These are phyloP conservation scores for Aquanectria penicillioides DNA, from an alignment of 2,329 filamentous ascomycete genomes.

Conservation along the genomic window DNA sequence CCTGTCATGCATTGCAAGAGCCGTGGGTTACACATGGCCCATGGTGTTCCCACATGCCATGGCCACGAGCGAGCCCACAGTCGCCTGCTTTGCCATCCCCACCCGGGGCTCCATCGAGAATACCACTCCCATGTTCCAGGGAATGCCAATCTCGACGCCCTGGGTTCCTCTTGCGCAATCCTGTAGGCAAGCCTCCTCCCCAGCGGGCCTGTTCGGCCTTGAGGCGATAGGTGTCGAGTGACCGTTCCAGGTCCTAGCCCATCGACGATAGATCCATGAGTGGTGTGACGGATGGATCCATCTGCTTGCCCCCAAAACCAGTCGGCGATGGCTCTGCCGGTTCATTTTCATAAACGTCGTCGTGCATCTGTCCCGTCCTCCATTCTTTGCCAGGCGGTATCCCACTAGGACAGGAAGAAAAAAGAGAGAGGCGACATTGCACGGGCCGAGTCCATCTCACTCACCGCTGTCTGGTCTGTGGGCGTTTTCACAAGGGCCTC, in stretches of 20 bases:
- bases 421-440: no score
- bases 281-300: constrained; percentile 8
- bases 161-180: background rate
- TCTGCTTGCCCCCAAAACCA: constrained; percentile 16
- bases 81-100: background rate
- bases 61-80: background rate
- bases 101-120: constrained; percentile 2
- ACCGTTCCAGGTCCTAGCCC: constrained; percentile 14
- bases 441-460: background rate
- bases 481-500: background rate
- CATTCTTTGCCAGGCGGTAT: no score
- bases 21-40: background rate
- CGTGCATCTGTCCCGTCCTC: no score
- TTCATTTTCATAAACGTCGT: constrained; percentile 1
- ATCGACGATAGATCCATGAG: constrained; percentile 16
- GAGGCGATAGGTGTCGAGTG: constrained; percentile 9
- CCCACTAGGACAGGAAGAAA: no score
- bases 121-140: constrained; percentile 20
- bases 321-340: background rate
- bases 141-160: constrained; percentile 10
- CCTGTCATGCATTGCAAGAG: background rate
- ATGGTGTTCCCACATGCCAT: constrained; percentile 4
- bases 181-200: background rate
- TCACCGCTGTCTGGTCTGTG: background rate
- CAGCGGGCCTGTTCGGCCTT: constrained; percentile 1